phyloP scores from a whole-genome alignment of 1,284 basidiomycete species.

The Tilletia setariae region DNA sequence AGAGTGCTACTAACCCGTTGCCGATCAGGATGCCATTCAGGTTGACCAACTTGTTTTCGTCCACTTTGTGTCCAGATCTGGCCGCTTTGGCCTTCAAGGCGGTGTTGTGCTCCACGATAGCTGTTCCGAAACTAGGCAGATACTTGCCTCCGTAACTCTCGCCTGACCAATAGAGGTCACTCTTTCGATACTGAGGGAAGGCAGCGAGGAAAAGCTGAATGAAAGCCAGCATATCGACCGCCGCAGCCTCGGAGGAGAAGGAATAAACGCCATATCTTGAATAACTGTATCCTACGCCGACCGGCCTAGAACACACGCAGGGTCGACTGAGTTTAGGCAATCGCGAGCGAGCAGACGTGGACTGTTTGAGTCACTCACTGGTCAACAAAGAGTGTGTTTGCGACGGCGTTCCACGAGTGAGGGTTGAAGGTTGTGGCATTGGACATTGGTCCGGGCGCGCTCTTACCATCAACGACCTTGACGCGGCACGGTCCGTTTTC shows the following conservation, averaged over 20 bases:
- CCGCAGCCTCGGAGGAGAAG: slow-evolving; percentile 69
- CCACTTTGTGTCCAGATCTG: slow-evolving; percentile 62
- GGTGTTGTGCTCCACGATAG: slow-evolving; percentile 73
- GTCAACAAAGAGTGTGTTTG: slow-evolving; percentile 22
- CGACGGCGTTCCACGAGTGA: slow-evolving; percentile 73
- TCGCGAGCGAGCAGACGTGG: slow-evolving; percentile 55
- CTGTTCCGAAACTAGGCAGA: slow-evolving; percentile 75
- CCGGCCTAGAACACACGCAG: no score
- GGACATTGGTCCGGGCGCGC: slow-evolving; percentile 41
- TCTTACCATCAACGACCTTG: slow-evolving; percentile 63
- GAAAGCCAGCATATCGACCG: slow-evolving; percentile 83
- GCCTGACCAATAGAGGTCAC: slow-evolving; percentile 56
- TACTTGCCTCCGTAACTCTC: slow-evolving; percentile 73
- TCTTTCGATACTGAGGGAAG: slow-evolving; percentile 47
- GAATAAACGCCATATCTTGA: slow-evolving; percentile 67
- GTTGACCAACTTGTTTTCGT: slow-evolving; percentile 52
- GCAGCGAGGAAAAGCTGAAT: slow-evolving; percentile 74
- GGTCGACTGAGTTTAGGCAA: slow-evolving; percentile 15
- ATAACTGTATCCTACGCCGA: slow-evolving; percentile 85
- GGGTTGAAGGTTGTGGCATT: slow-evolving; percentile 69
- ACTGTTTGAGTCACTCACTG: not conserved
- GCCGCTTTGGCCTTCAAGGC: slow-evolving; percentile 55
- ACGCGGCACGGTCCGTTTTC: slow-evolving; percentile 76
- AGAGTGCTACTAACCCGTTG: no score
- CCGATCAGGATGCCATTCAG: slow-evolving; percentile 51